Conservation (phyloP, 2,329 filamentous ascomycete species). For the Paecilomyces formosus region DNA sequence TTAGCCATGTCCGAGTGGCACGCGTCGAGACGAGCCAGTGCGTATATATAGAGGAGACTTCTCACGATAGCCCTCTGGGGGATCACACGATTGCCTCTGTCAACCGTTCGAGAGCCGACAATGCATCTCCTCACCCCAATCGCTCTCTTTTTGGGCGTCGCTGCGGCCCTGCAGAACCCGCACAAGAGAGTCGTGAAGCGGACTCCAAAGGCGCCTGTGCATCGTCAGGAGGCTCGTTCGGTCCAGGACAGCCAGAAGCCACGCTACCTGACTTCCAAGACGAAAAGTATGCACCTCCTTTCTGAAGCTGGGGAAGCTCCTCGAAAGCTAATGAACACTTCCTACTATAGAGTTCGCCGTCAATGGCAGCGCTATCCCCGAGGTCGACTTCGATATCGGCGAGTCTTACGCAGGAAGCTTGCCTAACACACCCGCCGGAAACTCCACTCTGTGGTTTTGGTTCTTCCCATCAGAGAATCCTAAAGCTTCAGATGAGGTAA, state of each 20-base stretch:
- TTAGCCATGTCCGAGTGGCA: background rate
- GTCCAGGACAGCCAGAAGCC: background rate
- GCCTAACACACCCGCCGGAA: conserved; percentile 39
- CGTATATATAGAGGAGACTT: background rate
- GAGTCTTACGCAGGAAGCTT: conserved; percentile 42
- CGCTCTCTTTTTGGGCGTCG: background rate
- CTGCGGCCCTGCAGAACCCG: background rate
- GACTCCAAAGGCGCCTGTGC: background rate
- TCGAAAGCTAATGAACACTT: conserved; percentile 7
- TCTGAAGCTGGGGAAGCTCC: conserved; percentile 3
- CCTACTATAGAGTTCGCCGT: conserved; percentile 51
- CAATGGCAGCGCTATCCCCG: conserved; percentile 57
- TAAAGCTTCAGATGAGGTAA: conserved; percentile 32
- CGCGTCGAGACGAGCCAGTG: background rate
- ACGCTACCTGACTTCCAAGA: background rate
- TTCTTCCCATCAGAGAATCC: conserved; percentile 40
- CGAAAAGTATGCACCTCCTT: conserved; percentile 8
- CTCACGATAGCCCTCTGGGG: background rate
- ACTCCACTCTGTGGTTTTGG: conserved; percentile 45
- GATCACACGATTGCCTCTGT: background rate
- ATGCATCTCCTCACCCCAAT: background rate
- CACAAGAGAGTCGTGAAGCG: background rate
- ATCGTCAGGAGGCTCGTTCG: background rate
- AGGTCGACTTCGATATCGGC: conserved; percentile 60
- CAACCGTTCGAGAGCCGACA: background rate